Evolutionary conservation across 805 yeast species (phyloP).

Genomic region (Tetrapisispora pingtungensis): DNA sequence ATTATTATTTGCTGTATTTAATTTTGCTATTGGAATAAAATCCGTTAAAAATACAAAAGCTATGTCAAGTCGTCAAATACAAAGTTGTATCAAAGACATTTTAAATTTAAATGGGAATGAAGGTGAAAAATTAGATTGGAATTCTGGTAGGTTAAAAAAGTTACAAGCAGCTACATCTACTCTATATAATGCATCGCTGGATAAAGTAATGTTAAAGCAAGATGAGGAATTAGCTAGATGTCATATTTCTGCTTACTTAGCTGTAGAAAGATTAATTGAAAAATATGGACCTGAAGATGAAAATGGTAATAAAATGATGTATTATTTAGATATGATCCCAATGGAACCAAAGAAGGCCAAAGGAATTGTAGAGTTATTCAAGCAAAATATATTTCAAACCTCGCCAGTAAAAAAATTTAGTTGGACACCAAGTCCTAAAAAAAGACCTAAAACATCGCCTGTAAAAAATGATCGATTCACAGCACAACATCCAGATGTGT

Average conservation of each 20-base stretch:
- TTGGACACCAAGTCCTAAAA: slow-evolving; percentile 26
- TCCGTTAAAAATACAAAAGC: too few relatives aligned
- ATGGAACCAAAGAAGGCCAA: slow-evolving; percentile 37
- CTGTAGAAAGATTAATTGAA: slow-evolving; percentile 40
- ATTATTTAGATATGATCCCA: slow-evolving; percentile 45
- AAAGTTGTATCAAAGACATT: slow-evolving; percentile 21
- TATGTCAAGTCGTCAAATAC: slow-evolving; percentile 24
- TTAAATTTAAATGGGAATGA: slow-evolving; percentile 14
- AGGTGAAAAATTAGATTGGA: slow-evolving; percentile 17
- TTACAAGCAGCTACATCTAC: slow-evolving; percentile 22
- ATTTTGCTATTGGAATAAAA: too few relatives aligned
- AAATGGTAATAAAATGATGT: slow-evolving; percentile 35
- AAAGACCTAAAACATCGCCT: slow-evolving; percentile 10
- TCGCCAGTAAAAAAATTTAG: slow-evolving; percentile 23
- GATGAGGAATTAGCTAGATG: slow-evolving; percentile 55
- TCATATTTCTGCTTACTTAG: slow-evolving; percentile 57
- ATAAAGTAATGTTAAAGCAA: slow-evolving; percentile 40
- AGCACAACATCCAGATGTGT: slow-evolving; percentile 21
- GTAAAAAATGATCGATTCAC: slow-evolving; percentile 19
- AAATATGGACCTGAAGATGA: slow-evolving; percentile 17
- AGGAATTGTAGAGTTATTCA: slow-evolving; percentile 38
- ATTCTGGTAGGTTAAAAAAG: slow-evolving; percentile 19
- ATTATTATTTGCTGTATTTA: too few relatives aligned
- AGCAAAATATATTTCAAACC: slow-evolving; percentile 31
- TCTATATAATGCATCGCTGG: slow-evolving; percentile 44